phyloP scores from a whole-genome alignment of 345 rosid species.

The Brassica napus region DNA sequence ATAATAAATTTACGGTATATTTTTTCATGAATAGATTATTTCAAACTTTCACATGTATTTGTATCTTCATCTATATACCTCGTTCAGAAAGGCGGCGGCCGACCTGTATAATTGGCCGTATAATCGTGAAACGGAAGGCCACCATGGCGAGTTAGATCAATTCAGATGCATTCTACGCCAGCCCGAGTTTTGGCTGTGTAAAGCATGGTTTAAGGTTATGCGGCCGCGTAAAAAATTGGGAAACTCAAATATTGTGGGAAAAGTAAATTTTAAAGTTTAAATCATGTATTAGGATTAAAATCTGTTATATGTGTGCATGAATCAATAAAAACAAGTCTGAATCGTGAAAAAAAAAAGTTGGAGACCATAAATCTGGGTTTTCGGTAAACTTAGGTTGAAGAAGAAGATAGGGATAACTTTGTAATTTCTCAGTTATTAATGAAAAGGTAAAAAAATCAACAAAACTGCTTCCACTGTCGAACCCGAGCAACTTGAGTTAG shows the following conservation, averaged over 20 bases:
- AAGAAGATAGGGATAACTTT: not conserved
- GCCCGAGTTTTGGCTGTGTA: not conserved
- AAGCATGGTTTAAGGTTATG: not conserved
- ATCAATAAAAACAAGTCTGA: not conserved
- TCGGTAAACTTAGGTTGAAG: not conserved
- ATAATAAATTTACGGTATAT: too few species aligned
- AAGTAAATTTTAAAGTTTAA: too few species aligned
- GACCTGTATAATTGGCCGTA: not conserved
- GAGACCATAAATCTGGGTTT: not conserved
- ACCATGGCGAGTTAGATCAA: not conserved
- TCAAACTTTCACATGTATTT: too few species aligned
- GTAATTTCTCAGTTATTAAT: not conserved
- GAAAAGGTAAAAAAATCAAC: not conserved
- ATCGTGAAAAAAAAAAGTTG: not conserved
- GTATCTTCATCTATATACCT: too few species aligned
- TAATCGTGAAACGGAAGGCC: not conserved
- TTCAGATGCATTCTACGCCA: not conserved
- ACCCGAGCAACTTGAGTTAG: not conserved
- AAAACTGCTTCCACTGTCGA: too few species aligned
- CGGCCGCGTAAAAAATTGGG: not conserved
- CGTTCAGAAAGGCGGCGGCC: not conserved
- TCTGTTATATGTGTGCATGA: not conserved
- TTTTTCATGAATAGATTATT: too few species aligned
- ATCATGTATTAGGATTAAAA: not conserved
- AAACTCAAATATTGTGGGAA: not conserved